Evolutionary conservation across 2,329 filamentous ascomycete genomes (phyloP).

Genomic region (Stagonosporopsis rhizophila): DNA sequence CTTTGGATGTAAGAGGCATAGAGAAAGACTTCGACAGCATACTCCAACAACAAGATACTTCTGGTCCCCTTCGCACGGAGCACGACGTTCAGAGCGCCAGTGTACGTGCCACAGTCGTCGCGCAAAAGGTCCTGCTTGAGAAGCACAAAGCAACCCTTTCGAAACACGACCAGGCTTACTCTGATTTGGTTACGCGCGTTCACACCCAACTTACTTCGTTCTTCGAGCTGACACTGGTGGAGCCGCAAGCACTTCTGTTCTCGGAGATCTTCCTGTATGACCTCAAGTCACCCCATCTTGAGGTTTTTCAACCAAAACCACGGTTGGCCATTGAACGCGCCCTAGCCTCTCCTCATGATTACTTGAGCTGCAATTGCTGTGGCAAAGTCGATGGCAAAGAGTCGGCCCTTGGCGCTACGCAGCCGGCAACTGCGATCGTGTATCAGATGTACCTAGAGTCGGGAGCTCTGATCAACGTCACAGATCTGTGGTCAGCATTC

Average conservation of each 20-base stretch:
- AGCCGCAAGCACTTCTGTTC: constrained; percentile 63
- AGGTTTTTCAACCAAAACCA: constrained; percentile 79
- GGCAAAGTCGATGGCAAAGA: constrained; percentile 48
- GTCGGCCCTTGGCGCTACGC: constrained; percentile 61
- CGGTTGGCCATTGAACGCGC: constrained; percentile 74
- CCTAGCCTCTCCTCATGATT: constrained; percentile 75
- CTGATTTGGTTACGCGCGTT: constrained; percentile 66
- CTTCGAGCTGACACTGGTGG: constrained; percentile 56
- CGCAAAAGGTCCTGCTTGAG: constrained; percentile 81
- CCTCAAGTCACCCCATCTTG: constrained; percentile 70
- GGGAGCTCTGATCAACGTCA: constrained; percentile 77
- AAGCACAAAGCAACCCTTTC: constrained; percentile 75
- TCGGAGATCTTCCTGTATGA: constrained; percentile 81
- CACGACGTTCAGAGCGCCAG: constrained; percentile 75
- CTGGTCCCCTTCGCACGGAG: constrained; percentile 69
- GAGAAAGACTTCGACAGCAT: constrained; percentile 47
- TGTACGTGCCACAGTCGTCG: constrained; percentile 77
- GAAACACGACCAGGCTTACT: constrained; percentile 74
- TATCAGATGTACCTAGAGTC: constrained; percentile 83
- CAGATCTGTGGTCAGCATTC: constrained; percentile 81
- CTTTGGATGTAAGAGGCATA: constrained; percentile 27
- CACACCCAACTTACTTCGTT: constrained; percentile 59
- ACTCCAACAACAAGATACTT: constrained; percentile 30
- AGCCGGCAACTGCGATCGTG: constrained; percentile 75
- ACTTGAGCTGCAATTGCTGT: constrained; percentile 77